A percentile compares a stretch with the other conserved stretches of the same genome.
Evolutionary conservation across 1,139 yeast genomes (phyloP).

Genomic region (Suhomyces ambrosiae): DNA sequence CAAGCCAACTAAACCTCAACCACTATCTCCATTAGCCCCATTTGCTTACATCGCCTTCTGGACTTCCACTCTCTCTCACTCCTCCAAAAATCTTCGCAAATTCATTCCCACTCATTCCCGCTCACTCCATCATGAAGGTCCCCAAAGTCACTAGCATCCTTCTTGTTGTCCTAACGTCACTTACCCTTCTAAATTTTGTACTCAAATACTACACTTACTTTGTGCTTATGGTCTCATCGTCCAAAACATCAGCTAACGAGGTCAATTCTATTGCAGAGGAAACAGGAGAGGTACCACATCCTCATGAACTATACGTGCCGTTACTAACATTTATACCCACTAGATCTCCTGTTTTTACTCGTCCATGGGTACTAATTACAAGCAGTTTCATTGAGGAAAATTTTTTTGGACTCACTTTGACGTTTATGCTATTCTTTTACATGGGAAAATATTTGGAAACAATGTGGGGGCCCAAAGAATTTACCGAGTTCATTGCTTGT

Average conservation of each 20-base stretch:
- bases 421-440: conserved; percentile 33
- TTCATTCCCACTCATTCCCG: not conserved
- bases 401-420: conserved; percentile 30
- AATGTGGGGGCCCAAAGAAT: conserved; percentile 42
- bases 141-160: conserved; percentile 40
- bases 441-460: conserved; percentile 42
- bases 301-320: conserved; percentile 45
- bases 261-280: conserved; percentile 33
- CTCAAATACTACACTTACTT: conserved; percentile 25
- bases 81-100: no score
- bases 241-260: conserved; percentile 28
- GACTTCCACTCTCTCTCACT: no score
- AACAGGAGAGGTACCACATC: conserved; percentile 43
- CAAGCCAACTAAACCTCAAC: no score
- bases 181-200: conserved; percentile 22
- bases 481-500: conserved; percentile 29
- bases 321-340: conserved; percentile 43
- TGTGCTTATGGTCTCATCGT: conserved; percentile 32
- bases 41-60: no score
- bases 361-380: conserved; percentile 45
- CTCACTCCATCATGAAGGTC: conserved; percentile 30
- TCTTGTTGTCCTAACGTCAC: conserved; percentile 34
- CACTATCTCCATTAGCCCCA: no score
- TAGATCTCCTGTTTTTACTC: conserved; percentile 35
- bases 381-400: conserved; percentile 39